Percentiles rank a stretch among this genome's conserved stretches.
Evolutionary conservation across 106 monocot genomes (phyloP).

Genomic region (Allium cepa): DNA sequence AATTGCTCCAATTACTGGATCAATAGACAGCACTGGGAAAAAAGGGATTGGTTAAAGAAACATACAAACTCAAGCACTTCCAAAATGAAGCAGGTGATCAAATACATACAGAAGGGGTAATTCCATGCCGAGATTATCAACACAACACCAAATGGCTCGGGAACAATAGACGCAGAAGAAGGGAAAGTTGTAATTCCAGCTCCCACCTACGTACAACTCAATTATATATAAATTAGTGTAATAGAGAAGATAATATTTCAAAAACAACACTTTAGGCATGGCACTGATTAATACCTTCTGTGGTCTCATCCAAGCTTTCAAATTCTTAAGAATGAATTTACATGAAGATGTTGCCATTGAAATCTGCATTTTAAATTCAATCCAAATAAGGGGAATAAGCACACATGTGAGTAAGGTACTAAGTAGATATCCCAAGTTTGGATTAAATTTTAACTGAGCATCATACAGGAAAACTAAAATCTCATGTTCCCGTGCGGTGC

Average conservation of each 20-base stretch:
- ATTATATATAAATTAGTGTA: too few relatives aligned
- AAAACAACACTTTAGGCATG: too few relatives aligned
- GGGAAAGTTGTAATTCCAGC: constrained; percentile 58
- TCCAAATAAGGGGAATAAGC: too few relatives aligned
- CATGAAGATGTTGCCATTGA: constrained; percentile 39
- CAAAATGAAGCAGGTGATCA: background rate
- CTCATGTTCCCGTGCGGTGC: too few relatives aligned
- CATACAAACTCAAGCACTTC: too few relatives aligned
- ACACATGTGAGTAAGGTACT: too few relatives aligned
- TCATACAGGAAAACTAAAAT: too few relatives aligned
- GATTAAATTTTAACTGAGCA: too few relatives aligned
- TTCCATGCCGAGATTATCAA: constrained; percentile 95
- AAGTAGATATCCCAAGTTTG: too few relatives aligned
- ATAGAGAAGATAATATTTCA: too few relatives aligned
- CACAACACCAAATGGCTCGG: constrained; percentile 86
- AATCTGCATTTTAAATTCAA: constrained; percentile 30
- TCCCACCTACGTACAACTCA: constrained; percentile 39
- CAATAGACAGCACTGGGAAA: constrained; percentile 35
- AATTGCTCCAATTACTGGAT: constrained; percentile 61
- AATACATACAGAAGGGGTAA: constrained; percentile 73
- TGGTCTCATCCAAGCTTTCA: constrained; percentile 82
- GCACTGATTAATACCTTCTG: constrained; percentile 44
- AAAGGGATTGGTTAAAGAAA: constrained; percentile 1
- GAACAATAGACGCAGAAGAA: constrained; percentile 65
- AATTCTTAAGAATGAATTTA: constrained; percentile 31